Base-by-base conservation (phyloP, 73 alveolate genomes). In the Tetrahymena malaccensis region DNA sequence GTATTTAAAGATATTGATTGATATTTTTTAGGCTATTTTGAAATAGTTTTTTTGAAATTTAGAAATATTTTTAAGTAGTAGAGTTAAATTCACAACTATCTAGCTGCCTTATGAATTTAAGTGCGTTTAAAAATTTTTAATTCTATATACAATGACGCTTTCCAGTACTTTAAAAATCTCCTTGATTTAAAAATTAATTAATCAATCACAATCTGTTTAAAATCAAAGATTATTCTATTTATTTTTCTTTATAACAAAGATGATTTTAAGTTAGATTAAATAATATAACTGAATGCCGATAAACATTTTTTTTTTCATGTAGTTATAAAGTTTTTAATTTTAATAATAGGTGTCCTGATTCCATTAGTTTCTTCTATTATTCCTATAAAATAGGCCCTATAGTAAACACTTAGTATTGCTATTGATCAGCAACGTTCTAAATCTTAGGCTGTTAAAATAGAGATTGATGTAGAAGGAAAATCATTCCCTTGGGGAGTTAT, bases 391-490 rank as follows among this genome's bases (percentile, higher is more conserved):
- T 94, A 84, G 43, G 97, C 98, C 4, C 94, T 98, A 34, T 84
- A 95, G 25, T 93, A 96, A 94, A 96, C 96, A 85, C 96, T 98
- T 13, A 96, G 96, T 31, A 98, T 97, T 22, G 98, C 99, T 4
- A 94, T 98, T 34, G 99, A 98, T 94, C 85, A 94, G 70, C 25
- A 93, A 34, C 96, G 98, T 58, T 96, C 98, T 19, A 97, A 97
- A 58, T 89, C 97, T 25, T 31, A 97, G 43, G 99, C 99, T 70
- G 97, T 98, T 35, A 95, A 93, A 55, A 94, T 94, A 21, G 93
- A 93, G 10, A 93, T 95, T 15, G 96, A 94, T 94, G 89, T 85
- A 4, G 85, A 38, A 31, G 96, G 96, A 35, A 95, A 85, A 35
- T 85, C 93, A 34, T 55, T 93, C 25, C 97, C 97, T 40, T 93